Evolutionary conservation across 2,329 filamentous ascomycete genomes (phyloP).

Genomic region (Pestalotiopsis sp.): DNA sequence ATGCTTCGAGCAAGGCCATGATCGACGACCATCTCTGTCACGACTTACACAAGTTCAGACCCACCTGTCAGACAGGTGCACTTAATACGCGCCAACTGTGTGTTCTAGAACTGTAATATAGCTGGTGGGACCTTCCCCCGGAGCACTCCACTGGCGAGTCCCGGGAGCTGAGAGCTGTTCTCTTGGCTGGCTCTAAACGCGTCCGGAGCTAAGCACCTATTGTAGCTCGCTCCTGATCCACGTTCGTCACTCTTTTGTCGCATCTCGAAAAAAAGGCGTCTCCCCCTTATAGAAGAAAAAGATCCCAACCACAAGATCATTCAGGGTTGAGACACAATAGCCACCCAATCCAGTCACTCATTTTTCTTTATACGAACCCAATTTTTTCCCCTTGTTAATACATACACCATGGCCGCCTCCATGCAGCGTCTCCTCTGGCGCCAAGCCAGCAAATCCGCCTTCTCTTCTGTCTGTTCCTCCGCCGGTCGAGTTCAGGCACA

Average conservation of each 20-base stretch:
- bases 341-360: neutral
- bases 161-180: neutral
- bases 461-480: slow-evolving; percentile 12
- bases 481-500: slow-evolving; percentile 1
- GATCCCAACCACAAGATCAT: neutral
- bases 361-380: neutral
- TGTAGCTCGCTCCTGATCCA: neutral
- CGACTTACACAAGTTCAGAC: neutral
- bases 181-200: neutral
- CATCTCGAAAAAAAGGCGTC: neutral
- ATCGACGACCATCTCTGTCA: neutral
- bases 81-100: neutral
- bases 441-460: slow-evolving; percentile 16
- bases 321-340: slow-evolving; percentile 8
- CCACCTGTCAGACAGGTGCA: neutral
- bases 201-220: neutral
- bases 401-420: slow-evolving; percentile 21
- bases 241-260: neutral
- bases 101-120: neutral
- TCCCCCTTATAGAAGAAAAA: neutral
- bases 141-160: neutral
- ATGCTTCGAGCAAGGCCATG: slow-evolving; percentile 7
- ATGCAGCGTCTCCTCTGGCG: slow-evolving; percentile 26
- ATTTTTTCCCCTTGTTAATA: neutral
- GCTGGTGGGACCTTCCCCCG: neutral